Evolutionary conservation across 2,329 filamentous ascomycete genomes (phyloP).

Genomic region (Dactylellina sp.): DNA sequence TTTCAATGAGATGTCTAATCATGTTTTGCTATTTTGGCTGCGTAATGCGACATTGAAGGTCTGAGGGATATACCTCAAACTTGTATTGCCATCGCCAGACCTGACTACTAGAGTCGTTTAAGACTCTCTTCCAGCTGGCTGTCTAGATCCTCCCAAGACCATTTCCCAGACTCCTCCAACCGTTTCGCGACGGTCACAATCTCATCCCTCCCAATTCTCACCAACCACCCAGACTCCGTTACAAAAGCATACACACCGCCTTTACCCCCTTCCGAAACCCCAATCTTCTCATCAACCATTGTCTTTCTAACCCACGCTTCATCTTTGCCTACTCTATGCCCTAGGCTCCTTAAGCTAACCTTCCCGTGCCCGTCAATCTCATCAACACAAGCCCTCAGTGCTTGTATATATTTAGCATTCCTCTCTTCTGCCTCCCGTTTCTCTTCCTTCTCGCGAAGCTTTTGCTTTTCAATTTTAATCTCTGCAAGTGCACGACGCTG

Average conservation of each 20-base stretch:
- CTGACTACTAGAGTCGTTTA: slow-evolving; percentile 13
- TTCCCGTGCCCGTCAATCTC: slow-evolving; percentile 15
- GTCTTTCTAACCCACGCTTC: slow-evolving; percentile 32
- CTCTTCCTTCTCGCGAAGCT: slow-evolving; percentile 37
- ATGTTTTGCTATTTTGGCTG: no score
- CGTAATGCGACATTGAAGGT: no score
- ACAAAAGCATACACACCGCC: slow-evolving; percentile 20
- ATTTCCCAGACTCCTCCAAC: slow-evolving; percentile 29
- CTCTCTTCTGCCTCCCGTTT: slow-evolving; percentile 21
- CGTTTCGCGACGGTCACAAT: slow-evolving; percentile 17
- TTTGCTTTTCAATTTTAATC: slow-evolving; percentile 50
- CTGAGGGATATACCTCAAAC: no score
- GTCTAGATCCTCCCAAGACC: slow-evolving; percentile 49
- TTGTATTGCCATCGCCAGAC: no score
- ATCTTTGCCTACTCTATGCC: slow-evolving; percentile 45
- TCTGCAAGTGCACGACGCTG: slow-evolving; percentile 51
- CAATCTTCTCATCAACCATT: slow-evolving; percentile 18
- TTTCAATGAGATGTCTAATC: no score
- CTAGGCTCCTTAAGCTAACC: slow-evolving; percentile 33
- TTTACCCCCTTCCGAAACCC: neutral
- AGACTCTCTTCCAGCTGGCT: slow-evolving; percentile 30
- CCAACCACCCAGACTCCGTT: slow-evolving; percentile 47
- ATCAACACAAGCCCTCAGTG: slow-evolving; percentile 1
- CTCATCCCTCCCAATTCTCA: slow-evolving; percentile 41
- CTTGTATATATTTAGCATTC: slow-evolving; percentile 15